Conservation (phyloP, 495 filamentous ascomycete genomes). For the Eremomyces bilateralis region DNA sequence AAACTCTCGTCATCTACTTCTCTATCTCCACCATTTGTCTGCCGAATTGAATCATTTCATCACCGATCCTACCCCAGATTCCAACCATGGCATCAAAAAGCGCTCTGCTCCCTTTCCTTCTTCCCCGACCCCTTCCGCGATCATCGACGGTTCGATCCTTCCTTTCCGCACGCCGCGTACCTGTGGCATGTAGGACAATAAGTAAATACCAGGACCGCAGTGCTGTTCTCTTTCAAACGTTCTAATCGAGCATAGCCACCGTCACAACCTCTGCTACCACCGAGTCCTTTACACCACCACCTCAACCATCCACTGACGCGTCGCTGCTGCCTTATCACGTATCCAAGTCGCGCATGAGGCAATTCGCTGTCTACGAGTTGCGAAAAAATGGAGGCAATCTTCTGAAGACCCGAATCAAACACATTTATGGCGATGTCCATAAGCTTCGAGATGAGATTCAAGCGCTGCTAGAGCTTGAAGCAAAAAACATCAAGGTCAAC, state of each 20-base stretch:
- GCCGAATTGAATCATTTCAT: too few species aligned
- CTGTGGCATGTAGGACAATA: neutral
- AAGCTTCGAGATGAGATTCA: conserved; percentile 18
- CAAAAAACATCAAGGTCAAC: conserved; percentile 18
- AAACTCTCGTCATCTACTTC: too few species aligned
- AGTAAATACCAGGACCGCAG: neutral
- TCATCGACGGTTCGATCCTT: neutral
- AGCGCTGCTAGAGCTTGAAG: conserved; percentile 12
- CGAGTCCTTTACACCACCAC: neutral
- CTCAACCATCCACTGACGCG: conserved; percentile 2
- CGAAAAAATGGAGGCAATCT: conserved; percentile 57
- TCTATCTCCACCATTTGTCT: too few species aligned
- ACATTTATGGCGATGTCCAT: conserved; percentile 40
- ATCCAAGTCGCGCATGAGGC: conserved; percentile 42
- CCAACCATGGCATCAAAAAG: neutral
- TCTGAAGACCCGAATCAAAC: conserved; percentile 52
- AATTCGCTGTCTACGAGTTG: conserved; percentile 60
- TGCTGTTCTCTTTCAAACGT: conserved; percentile 1
- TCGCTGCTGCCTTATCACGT: conserved; percentile 39
- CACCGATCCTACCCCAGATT: too few species aligned
- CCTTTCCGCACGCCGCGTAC: neutral
- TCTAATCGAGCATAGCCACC: neutral
- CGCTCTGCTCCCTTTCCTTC: neutral
- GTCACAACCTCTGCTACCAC: conserved; percentile 2
- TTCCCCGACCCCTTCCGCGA: neutral